phyloP scores from a whole-genome alignment of 1,139 yeast genomes.

The Geotrichum reessii region DNA sequence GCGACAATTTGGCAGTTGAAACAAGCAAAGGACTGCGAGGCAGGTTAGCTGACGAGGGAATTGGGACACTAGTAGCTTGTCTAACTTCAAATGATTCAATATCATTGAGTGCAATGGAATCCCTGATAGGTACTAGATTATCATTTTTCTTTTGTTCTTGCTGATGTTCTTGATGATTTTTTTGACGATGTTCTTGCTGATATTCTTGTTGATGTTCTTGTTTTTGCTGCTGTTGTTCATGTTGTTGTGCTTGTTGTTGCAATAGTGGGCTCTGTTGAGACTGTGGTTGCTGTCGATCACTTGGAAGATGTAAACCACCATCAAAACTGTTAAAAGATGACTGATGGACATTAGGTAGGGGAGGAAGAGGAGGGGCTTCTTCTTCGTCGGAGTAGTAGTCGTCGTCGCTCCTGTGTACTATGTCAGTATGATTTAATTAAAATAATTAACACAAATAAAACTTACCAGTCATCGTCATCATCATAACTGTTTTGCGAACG shows the following conservation, averaged over 20 bases:
- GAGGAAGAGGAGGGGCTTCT: conserved; percentile 26
- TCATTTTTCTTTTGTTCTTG: not conserved
- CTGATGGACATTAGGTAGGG: conserved; percentile 27
- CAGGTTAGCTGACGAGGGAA: conserved; percentile 3
- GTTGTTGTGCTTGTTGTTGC: not conserved
- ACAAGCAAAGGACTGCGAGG: conserved; percentile 9
- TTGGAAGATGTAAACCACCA: not conserved
- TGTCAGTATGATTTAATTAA: not conserved
- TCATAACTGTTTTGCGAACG: conserved; percentile 34
- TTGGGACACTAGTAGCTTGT: conserved; percentile 3
- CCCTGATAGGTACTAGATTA: conserved; percentile 7
- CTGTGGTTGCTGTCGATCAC: not conserved
- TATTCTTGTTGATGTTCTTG: not conserved
- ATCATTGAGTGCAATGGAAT: conserved; percentile 8
- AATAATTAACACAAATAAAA: not conserved
- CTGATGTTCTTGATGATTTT: not conserved
- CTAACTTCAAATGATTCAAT: conserved; percentile 7
- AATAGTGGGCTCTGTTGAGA: not conserved
- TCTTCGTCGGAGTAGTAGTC: conserved; percentile 23
- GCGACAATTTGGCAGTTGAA: conserved; percentile 1
- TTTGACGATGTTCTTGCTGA: not conserved
- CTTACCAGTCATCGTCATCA: conserved; percentile 25
- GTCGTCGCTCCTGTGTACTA: conserved; percentile 19
- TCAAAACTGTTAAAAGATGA: not conserved
- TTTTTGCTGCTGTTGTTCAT: not conserved